Conservation (phyloP, 2,329 filamentous ascomycete genomes). For the Fusarium torreyae region DNA sequence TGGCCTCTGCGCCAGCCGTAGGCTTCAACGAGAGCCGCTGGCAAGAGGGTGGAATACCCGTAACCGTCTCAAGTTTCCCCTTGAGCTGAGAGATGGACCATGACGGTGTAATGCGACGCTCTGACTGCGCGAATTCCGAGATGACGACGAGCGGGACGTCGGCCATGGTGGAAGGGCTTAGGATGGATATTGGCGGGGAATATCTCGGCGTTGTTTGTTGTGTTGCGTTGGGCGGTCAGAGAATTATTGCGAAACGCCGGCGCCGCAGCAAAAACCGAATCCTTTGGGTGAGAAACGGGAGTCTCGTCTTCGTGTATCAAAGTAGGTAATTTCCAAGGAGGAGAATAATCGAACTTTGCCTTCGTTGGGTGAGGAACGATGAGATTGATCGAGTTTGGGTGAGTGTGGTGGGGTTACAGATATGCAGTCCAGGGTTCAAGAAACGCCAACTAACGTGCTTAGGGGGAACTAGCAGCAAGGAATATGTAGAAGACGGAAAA, state of each 20-base stretch:
- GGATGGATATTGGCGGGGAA: slow-evolving; percentile 26
- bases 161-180: slow-evolving; percentile 63
- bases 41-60: slow-evolving; percentile 85
- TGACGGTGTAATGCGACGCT: slow-evolving; percentile 91
- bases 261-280: slow-evolving; percentile 35
- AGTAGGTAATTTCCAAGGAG: slow-evolving; percentile 16
- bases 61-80: slow-evolving; percentile 90
- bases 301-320: slow-evolving; percentile 2
- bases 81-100: slow-evolving; percentile 92
- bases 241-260: slow-evolving; percentile 44
- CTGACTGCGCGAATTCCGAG: slow-evolving; percentile 84
- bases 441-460: slow-evolving; percentile 22
- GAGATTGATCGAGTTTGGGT: slow-evolving; percentile 21
- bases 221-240: slow-evolving; percentile 43
- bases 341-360: slow-evolving; percentile 21
- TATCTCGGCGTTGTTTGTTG: slow-evolving; percentile 26
- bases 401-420: slow-evolving; percentile 48
- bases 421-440: slow-evolving; percentile 45
- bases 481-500: not conserved
- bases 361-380: slow-evolving; percentile 30
- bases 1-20: slow-evolving; percentile 68
- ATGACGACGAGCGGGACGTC: slow-evolving; percentile 83
- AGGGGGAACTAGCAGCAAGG: slow-evolving; percentile 20
- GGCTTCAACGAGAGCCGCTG: slow-evolving; percentile 82
- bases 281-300: not conserved